Evolutionary conservation across 2,329 filamentous ascomycete species (phyloP).

Genomic region (Drechslerella coelobrocha): DNA sequence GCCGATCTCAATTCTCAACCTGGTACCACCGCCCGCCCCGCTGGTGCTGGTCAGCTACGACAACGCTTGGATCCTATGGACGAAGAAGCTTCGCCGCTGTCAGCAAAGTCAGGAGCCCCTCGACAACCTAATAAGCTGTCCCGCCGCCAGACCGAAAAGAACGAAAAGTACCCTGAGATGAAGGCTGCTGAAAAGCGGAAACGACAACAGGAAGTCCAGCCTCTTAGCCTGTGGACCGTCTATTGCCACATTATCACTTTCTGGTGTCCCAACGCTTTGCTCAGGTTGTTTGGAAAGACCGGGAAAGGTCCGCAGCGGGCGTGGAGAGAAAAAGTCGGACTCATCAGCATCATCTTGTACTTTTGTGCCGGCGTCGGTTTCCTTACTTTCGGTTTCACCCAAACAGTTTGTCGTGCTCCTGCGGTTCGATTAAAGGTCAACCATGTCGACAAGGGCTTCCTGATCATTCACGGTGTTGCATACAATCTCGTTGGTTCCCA

Average conservation of each 20-base stretch:
- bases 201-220: constrained; percentile 67
- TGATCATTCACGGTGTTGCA: constrained; percentile 94
- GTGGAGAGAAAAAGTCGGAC: constrained; percentile 97
- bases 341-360: constrained; percentile 88
- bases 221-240: constrained; percentile 90
- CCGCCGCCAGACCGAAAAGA: constrained; percentile 47
- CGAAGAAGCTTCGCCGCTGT: constrained; percentile 51
- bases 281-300: constrained; percentile 84
- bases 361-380: constrained; percentile 92
- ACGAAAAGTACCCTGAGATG: constrained; percentile 56
- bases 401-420: constrained; percentile 79
- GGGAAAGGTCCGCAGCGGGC: constrained; percentile 86
- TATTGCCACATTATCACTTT: constrained; percentile 95
- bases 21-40: constrained; percentile 58
- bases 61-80: constrained; percentile 58
- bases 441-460: constrained; percentile 78
- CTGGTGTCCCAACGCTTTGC: constrained; percentile 85
- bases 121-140: constrained; percentile 57
- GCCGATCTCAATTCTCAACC: constrained; percentile 75
- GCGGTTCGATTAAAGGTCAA: constrained; percentile 79
- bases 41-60: constrained; percentile 57
- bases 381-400: constrained; percentile 94
- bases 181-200: constrained; percentile 59
- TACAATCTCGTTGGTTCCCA: constrained; percentile 79
- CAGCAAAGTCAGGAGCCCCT: constrained; percentile 52